These are phyloP conservation scores for Kwoniella bestiolae DNA, from an alignment of 768 basidiomycete species.

Conservation along the genomic window DNA sequence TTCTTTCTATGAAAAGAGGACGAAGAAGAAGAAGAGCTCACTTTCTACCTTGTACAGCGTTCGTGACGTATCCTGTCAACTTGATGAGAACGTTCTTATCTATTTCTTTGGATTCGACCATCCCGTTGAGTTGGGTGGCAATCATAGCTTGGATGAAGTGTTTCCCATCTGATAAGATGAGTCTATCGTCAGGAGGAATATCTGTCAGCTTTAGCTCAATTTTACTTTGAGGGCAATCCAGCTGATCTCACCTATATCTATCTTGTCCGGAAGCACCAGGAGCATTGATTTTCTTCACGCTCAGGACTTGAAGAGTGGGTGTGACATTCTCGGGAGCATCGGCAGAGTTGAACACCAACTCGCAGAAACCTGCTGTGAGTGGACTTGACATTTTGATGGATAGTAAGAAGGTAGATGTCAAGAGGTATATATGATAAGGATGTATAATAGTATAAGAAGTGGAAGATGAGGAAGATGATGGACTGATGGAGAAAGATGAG, in stretches of 20 bases:
- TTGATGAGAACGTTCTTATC: conserved; percentile 70
- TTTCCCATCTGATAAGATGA: conserved; percentile 88
- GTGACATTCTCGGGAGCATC: conserved; percentile 43
- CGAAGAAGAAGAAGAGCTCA: conserved; percentile 56
- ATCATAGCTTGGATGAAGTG: conserved; percentile 92
- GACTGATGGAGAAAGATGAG: conserved; percentile 14
- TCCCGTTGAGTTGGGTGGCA: conserved; percentile 81
- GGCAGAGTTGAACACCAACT: conserved; percentile 35
- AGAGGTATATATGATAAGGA: conserved; percentile 2
- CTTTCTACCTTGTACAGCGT: conserved; percentile 82
- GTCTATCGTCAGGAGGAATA: neutral
- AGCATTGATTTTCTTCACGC: conserved; percentile 73
- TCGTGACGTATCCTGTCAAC: conserved; percentile 77
- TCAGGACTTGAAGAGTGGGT: conserved; percentile 76
- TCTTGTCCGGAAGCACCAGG: conserved; percentile 56
- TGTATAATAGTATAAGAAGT: conserved; percentile 4
- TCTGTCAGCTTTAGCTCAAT: conserved; percentile 15
- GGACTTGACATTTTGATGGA: conserved; percentile 40
- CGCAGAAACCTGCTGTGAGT: conserved; percentile 48
- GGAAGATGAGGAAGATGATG: conserved; percentile 23
- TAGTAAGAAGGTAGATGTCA: conserved; percentile 1
- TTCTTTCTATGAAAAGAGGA: neutral
- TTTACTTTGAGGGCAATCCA: too few relatives aligned
- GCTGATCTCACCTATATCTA: conserved; percentile 54
- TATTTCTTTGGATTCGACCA: conserved; percentile 70